Percentiles rank a stretch among this genome's conserved stretches.
Evolutionary conservation across 768 basidiomycete species (phyloP).

Genomic region (Phanerodontia chrysosporium): DNA sequence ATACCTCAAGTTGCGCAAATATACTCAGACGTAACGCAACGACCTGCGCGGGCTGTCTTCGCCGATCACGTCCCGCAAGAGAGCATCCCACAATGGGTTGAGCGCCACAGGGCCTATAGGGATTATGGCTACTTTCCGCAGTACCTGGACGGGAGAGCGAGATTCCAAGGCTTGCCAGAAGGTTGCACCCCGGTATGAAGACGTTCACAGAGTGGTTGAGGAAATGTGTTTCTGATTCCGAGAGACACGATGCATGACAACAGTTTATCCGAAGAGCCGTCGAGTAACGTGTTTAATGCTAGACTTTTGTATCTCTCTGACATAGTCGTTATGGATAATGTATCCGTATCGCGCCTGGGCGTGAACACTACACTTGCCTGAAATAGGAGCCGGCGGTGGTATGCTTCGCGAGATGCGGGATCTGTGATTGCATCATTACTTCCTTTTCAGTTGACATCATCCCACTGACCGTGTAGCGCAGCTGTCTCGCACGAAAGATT

Average conservation of each 20-base stretch:
- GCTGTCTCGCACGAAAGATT: not conserved
- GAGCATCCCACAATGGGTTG: not conserved
- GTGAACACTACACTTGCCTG: not conserved
- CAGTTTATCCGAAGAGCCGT: no score
- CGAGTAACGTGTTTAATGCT: no score
- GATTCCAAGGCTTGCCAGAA: constrained; percentile 2
- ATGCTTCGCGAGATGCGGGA: not conserved
- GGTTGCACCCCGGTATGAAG: constrained; percentile 4
- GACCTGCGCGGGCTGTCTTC: constrained; percentile 6
- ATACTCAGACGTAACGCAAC: constrained; percentile 5
- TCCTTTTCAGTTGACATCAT: not conserved
- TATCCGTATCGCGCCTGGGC: no score
- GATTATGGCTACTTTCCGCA: constrained; percentile 10
- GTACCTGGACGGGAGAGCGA: constrained; percentile 5
- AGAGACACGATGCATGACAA: not conserved
- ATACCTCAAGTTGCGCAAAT: constrained; percentile 1
- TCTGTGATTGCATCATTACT: not conserved
- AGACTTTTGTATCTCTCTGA: no score
- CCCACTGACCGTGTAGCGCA: not conserved
- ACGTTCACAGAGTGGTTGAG: constrained; percentile 7
- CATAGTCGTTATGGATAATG: no score
- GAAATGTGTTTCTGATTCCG: not conserved
- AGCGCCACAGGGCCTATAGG: constrained; percentile 1
- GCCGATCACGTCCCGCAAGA: constrained; percentile 10
- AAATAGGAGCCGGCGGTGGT: not conserved